A percentile compares a stretch with the other conserved stretches of the same genome.
Evolutionary conservation across 164 flowering plant genomes (phyloP).

Genomic region (Brasenia schreberi): DNA sequence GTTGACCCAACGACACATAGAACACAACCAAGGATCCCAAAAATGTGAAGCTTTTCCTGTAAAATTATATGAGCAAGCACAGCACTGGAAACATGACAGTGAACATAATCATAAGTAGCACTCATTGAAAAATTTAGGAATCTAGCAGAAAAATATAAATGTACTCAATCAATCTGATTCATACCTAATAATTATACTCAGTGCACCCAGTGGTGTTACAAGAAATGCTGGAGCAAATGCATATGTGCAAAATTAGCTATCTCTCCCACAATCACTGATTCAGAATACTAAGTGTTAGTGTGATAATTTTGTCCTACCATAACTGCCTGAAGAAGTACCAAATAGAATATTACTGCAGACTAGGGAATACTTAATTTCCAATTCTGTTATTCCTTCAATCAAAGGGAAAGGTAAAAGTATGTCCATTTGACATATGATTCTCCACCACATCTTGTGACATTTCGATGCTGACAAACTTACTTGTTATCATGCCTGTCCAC

Average conservation of each 20-base stretch:
- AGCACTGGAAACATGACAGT: slow-evolving; percentile 43
- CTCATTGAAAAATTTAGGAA: neutral
- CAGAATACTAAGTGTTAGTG: neutral
- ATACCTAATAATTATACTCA: slow-evolving; percentile 83
- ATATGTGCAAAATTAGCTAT: slow-evolving; percentile 80
- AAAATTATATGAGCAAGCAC: slow-evolving; percentile 73
- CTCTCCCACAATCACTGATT: slow-evolving; percentile 79
- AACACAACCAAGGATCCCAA: slow-evolving; percentile 77
- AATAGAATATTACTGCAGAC: too few relatives aligned
- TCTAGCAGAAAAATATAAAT: neutral
- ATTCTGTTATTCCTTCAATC: too few relatives aligned
- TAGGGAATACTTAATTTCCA: too few relatives aligned
- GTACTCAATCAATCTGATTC: slow-evolving; percentile 4
- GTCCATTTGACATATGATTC: too few relatives aligned
- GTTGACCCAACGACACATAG: slow-evolving; percentile 83
- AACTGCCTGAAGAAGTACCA: too few relatives aligned
- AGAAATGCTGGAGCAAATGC: slow-evolving; percentile 85
- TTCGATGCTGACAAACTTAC: slow-evolving; percentile 11
- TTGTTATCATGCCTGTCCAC: slow-evolving; percentile 41
- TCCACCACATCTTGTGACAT: too few relatives aligned
- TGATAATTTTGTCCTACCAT: too few relatives aligned
- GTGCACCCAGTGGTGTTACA: slow-evolving; percentile 83
- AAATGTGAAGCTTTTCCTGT: slow-evolving; percentile 61
- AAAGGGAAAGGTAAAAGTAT: too few relatives aligned
- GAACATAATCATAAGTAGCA: slow-evolving; percentile 1